These are phyloP conservation scores for Tulasnella sp. DNA, from an alignment of 768 basidiomycete genomes.

Conservation along the genomic window DNA sequence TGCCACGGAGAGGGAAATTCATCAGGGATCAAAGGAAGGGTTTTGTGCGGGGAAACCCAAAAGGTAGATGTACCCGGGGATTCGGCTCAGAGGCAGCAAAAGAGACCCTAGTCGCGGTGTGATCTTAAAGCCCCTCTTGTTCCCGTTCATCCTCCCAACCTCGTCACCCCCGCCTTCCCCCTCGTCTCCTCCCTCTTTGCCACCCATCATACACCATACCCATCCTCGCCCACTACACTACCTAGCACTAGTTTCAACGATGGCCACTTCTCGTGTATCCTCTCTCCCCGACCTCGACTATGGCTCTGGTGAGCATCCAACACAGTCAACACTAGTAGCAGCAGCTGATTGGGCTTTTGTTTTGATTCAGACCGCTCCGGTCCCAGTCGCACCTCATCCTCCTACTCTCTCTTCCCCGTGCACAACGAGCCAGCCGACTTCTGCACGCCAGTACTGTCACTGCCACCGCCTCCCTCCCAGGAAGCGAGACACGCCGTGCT, in stretches of 20 bases:
- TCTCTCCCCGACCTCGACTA: not conserved
- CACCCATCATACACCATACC: slow-evolving; percentile 16
- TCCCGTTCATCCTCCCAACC: slow-evolving; percentile 3
- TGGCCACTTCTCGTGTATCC: slow-evolving; percentile 1
- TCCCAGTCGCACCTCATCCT: slow-evolving; percentile 7
- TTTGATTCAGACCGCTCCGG: slow-evolving; percentile 2
- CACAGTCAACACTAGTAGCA: not conserved
- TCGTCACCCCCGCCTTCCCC: slow-evolving; percentile 21
- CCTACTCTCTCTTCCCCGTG: not conserved
- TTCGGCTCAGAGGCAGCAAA: no score
- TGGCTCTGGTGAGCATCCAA: not conserved
- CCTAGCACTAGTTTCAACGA: no score
- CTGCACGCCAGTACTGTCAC: slow-evolving; percentile 15
- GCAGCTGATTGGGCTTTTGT: not conserved
- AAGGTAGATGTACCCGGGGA: no score
- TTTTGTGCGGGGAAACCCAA: no score
- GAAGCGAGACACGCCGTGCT: slow-evolving; percentile 75
- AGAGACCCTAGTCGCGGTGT: no score
- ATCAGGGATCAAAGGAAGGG: no score
- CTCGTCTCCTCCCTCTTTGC: slow-evolving; percentile 21
- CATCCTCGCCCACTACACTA: slow-evolving; percentile 13
- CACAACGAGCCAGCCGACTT: slow-evolving; percentile 7
- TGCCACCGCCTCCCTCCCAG: slow-evolving; percentile 21
- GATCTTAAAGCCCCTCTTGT: no score
- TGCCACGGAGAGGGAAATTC: no score